Evolutionary conservation across 2,329 filamentous ascomycete species (phyloP).

Genomic region (Alternaria sp.): DNA sequence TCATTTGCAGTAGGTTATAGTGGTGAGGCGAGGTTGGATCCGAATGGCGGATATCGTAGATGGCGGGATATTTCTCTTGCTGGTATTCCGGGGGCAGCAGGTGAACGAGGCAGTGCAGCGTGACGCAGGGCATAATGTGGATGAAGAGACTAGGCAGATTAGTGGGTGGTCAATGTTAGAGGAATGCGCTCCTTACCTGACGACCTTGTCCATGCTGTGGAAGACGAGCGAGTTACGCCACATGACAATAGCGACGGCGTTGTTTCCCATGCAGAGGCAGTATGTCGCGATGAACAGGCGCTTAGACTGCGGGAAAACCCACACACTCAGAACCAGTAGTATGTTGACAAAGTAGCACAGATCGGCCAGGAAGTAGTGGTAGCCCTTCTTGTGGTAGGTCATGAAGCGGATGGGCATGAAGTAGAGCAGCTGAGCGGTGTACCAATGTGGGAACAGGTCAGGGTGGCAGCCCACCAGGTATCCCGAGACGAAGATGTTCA

Average conservation of each 20-base stretch:
- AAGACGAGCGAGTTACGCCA: constrained; percentile 99
- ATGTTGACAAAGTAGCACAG: constrained; percentile 99
- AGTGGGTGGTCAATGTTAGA: constrained; percentile 9
- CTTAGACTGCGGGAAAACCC: constrained; percentile 89
- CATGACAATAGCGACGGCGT: constrained; percentile 97
- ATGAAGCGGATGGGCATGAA: constrained; percentile 97
- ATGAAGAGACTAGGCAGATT: constrained; percentile 77
- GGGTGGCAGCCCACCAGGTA: constrained; percentile 89
- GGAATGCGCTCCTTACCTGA: constrained; percentile 61
- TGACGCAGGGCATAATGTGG: constrained; percentile 97
- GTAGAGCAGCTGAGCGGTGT: constrained; percentile 83
- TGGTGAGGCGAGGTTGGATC: constrained; percentile 75
- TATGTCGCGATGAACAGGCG: constrained; percentile 90
- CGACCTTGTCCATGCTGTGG: constrained; percentile 97
- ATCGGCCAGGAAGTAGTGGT: constrained; percentile 90
- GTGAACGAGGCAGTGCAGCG: constrained; percentile 91
- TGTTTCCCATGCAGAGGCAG: constrained; percentile 94
- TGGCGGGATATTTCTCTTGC: constrained; percentile 76
- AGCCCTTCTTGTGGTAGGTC: constrained; percentile 88
- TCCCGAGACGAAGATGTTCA: constrained; percentile 97
- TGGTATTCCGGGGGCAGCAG: constrained; percentile 72
- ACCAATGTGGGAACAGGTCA: constrained; percentile 91
- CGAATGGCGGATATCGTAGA: constrained; percentile 78
- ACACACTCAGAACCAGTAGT: constrained; percentile 79
- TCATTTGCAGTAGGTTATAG: constrained; percentile 83